These are phyloP conservation scores for Globisporangium lucens DNA, from an alignment of 352 stramenopile species.

Conservation along the genomic window DNA sequence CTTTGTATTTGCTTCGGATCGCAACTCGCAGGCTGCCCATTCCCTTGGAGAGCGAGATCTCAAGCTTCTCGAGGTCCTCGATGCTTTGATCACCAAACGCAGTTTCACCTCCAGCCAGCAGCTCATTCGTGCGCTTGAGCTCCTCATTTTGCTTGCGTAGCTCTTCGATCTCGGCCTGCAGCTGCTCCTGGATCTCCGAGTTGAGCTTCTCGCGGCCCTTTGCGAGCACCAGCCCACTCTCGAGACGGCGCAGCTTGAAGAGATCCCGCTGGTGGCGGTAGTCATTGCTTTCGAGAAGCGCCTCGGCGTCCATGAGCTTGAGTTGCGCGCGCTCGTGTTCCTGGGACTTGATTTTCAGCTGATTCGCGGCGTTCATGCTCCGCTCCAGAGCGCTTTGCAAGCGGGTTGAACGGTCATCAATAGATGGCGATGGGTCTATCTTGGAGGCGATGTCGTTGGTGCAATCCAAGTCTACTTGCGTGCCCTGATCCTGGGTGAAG, in stretches of 20 bases:
- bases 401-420: constrained; percentile 6
- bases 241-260: constrained; percentile 25
- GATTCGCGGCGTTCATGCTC: constrained; percentile 30
- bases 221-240: constrained; percentile 32
- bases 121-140: constrained; percentile 19
- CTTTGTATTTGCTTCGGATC: constrained; percentile 29
- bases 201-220: constrained; percentile 29
- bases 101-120: constrained; percentile 22
- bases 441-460: neutral
- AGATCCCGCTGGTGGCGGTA: constrained; percentile 18
- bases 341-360: constrained; percentile 40
- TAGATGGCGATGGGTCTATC: neutral
- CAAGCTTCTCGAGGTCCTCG: constrained; percentile 43
- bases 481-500: constrained; percentile 27
- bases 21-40: constrained; percentile 31
- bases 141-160: constrained; percentile 26
- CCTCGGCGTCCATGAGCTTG: constrained; percentile 24
- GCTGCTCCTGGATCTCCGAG: constrained; percentile 30
- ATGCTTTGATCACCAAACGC: constrained; percentile 27
- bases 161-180: constrained; percentile 24
- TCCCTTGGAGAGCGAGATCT: constrained; percentile 24
- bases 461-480: constrained; percentile 25
- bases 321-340: constrained; percentile 40
- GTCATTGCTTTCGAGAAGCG: constrained; percentile 20
- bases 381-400: constrained; percentile 35